Conservation (phyloP, 139 green algal species). For the Gonium pectorale region DNA sequence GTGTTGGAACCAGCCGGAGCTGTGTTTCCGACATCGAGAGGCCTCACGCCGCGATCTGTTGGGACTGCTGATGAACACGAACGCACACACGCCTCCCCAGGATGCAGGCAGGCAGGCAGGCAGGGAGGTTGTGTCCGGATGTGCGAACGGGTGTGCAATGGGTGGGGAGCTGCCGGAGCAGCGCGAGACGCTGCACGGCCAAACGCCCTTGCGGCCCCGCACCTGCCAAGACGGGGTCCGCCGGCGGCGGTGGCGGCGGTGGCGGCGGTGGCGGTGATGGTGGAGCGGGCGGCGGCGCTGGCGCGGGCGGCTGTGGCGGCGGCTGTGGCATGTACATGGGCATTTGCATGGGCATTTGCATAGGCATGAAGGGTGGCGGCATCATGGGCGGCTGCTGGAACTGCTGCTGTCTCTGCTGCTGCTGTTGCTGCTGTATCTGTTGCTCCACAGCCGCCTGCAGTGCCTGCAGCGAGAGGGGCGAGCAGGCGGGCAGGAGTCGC, state of each 20-base stretch:
- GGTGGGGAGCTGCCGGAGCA: too few relatives aligned
- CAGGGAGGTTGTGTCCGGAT: too few relatives aligned
- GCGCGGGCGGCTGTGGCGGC: neutral
- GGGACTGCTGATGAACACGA: too few relatives aligned
- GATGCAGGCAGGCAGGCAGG: too few relatives aligned
- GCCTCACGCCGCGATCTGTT: too few relatives aligned
- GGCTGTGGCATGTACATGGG: neutral
- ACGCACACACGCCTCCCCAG: too few relatives aligned
- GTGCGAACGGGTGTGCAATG: too few relatives aligned
- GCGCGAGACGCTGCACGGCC: too few relatives aligned
- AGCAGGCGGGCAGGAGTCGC: neutral
- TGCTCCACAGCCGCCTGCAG: constrained; percentile 27
- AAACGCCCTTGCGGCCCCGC: neutral
- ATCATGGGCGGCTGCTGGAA: neutral
- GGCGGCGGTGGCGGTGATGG: neutral
- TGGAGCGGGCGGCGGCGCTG: neutral
- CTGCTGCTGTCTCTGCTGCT: neutral
- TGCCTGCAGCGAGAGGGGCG: neutral
- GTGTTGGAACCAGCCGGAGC: too few relatives aligned
- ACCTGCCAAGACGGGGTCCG: constrained; percentile 23
- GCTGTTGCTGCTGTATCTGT: constrained; percentile 14
- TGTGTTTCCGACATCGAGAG: too few relatives aligned
- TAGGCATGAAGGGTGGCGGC: neutral
- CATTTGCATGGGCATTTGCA: constrained; percentile 24
- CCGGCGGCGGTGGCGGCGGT: neutral